Evolutionary conservation across 1,284 basidiomycete species (phyloP).

Genomic region (Rhizoctonia solani): DNA sequence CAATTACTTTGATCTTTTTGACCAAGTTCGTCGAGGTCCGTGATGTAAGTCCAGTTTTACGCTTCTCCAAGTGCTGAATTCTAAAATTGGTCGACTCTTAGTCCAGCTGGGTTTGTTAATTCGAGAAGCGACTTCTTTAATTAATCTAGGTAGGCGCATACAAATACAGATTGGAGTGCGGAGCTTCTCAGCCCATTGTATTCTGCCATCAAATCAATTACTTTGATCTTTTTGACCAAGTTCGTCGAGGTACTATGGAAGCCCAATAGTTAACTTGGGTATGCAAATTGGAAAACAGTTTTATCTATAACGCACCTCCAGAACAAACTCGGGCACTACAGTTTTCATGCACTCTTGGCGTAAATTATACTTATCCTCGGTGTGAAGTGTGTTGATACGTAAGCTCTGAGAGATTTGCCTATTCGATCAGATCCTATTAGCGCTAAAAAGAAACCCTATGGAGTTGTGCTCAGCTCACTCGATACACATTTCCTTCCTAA

Average conservation of each 20-base stretch:
- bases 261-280: too few species aligned
- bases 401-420: neutral
- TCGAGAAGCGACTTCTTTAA: too few species aligned
- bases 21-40: too few species aligned
- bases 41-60: slow-evolving; percentile 4
- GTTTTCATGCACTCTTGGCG: slow-evolving; percentile 64
- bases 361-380: slow-evolving; percentile 56
- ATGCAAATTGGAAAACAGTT: neutral
- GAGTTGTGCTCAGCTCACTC: slow-evolving; percentile 49
- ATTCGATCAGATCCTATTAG: neutral
- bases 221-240: too few species aligned
- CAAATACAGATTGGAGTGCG: too few species aligned
- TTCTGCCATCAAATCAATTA: too few species aligned
- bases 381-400: neutral
- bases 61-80: too few species aligned
- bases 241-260: too few species aligned
- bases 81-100: neutral
- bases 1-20: too few species aligned
- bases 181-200: too few species aligned
- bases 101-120: slow-evolving; percentile 23
- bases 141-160: too few species aligned
- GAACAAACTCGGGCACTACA: slow-evolving; percentile 22
- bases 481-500: slow-evolving; percentile 72
- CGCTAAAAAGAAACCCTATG: neutral
- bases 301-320: slow-evolving; percentile 2